Base-by-base conservation (phyloP, 768 basidiomycete genomes). In the Rhodosporidiobolus sp. region DNA sequence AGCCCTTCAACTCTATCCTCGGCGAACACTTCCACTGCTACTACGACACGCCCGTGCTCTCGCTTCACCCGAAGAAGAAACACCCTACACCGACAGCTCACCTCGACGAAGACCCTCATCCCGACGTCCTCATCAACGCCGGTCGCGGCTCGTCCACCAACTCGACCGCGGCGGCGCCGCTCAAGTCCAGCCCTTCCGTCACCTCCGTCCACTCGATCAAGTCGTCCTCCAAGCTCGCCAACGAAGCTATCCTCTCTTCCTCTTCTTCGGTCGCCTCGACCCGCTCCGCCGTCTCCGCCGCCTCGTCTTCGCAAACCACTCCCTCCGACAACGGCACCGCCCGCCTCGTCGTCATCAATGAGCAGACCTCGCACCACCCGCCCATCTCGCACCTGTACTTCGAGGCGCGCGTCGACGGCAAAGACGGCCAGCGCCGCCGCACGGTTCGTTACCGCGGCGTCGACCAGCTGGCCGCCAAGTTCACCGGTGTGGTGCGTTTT, bases 401-500 rank as follows among this genome's bases (percentile, higher is more conserved):
- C 53, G 67, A 77, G 54, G 45, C 72, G 26, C 30, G 75, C 43
- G 50, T 54, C 63, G 61, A 53, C 26, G 22, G 3, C 28, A 16
- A 24, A 49, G 69, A 8, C 61, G 62, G 16, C 28, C 54, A 35
- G 57, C 16, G 35, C 28, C 45, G 55, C 38, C 45, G 70, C 3
- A 24, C 43, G 3, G 70, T 71, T 10, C 35, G 64, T 26, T 38
- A 52, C 8, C 73, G 84, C 90, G 95, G 94, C 8, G 82, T 82
- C 68, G 95, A 99, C 83, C 95, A 99, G 82, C 94, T 99, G 75
- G 85, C 88, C 2, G 96, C 94, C 24, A 91, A 77, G 56, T 76
- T 67, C 65, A 63, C 67, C 6, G 69, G 76, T 69, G 78, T 79
- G 58, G n/a, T n/a, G n/a, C n/a, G n/a, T n/a, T n/a, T n/a, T n/a